Conservation (phyloP, 2,329 filamentous ascomycete species). For the Elsinoe australis region DNA sequence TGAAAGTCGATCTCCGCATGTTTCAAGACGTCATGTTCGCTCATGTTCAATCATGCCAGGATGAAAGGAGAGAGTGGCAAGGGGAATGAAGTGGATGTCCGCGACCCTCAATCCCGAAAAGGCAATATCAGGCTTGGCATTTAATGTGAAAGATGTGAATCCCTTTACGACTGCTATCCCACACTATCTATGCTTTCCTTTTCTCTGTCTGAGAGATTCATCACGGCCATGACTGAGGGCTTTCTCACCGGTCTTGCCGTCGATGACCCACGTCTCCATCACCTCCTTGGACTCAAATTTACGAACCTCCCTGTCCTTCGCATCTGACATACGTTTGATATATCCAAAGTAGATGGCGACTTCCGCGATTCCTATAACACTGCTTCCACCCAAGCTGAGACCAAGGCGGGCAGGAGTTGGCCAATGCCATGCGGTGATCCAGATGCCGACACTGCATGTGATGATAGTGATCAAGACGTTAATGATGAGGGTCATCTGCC, state of each 20-base stretch:
- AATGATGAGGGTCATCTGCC: slow-evolving; percentile 75
- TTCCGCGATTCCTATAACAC: slow-evolving; percentile 65
- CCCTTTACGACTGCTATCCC: no score
- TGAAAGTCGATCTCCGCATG: slow-evolving; percentile 55
- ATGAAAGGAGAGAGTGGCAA: no score
- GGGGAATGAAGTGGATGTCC: no score
- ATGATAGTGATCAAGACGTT: slow-evolving; percentile 85
- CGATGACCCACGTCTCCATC: slow-evolving; percentile 61
- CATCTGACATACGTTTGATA: slow-evolving; percentile 61
- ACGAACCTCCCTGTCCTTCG: slow-evolving; percentile 55
- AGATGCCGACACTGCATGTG: slow-evolving; percentile 67
- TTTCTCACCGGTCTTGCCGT: slow-evolving; percentile 21
- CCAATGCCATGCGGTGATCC: slow-evolving; percentile 73
- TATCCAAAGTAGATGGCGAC: slow-evolving; percentile 71
- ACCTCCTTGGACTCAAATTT: slow-evolving; percentile 61
- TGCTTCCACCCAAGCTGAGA: slow-evolving; percentile 61
- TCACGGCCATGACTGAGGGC: slow-evolving; percentile 16
- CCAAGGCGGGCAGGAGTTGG: slow-evolving; percentile 61
- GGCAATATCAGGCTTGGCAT: slow-evolving; percentile 13
- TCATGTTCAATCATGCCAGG: neutral
- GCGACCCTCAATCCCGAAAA: no score
- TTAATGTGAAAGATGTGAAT: no score
- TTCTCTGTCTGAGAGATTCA: slow-evolving; percentile 35
- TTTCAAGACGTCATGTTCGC: neutral
- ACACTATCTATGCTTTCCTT: slow-evolving; percentile 38